Evolutionary conservation across 2,329 filamentous ascomycete genomes (phyloP), one percentile per base, ranked within the genome.

Genomic region (Colletotrichum tofieldiae): DNA sequence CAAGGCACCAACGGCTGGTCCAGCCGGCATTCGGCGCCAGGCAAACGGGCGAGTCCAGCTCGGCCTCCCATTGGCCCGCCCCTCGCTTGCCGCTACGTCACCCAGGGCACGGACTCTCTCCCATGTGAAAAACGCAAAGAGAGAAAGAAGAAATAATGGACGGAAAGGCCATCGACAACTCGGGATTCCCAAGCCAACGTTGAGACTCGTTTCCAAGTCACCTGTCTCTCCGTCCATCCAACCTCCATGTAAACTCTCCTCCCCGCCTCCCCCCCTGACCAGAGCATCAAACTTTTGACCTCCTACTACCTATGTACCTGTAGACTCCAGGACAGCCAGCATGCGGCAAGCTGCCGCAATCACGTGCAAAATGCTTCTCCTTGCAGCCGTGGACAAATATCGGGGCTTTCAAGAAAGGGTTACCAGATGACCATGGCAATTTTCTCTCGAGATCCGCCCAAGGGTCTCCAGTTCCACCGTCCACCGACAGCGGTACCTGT

Each of bases 11-110:
- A 60, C 47, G 68, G 62, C 45, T 67, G 63, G 71, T 62, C 63
- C 23, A 65, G 63, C 59, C 62, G 73, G 66, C 65, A 73, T 71
- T 74, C 66, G 65, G 63, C 74, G 72, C 70, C 74, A 68, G 75
- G 56, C 71, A 72, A 39, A 14, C 20, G 37, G 26, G n/a, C 41
- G 51, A 56, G 35, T 14, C 52, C 20, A 45, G 16, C 54, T 41
- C 65, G 16, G 14, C 7, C 1, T 43, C 18, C 61, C 43, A 71
- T 73, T 71, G 71, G 69, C 37, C 9, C 29, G 4, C 9, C 9
- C 4, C 5, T 41, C 26, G 7, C 59, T 58, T 26, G 1, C 4
- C 14, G 32, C 59, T 72, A 69, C 29, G 69, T 72, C 69, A 72
- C 65, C 26, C 45, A 5, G 37, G 11, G 65, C 69, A 72, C 69